These are phyloP conservation scores for Candida boleticola DNA, from an alignment of 805 yeast species.

Conservation along the genomic window DNA sequence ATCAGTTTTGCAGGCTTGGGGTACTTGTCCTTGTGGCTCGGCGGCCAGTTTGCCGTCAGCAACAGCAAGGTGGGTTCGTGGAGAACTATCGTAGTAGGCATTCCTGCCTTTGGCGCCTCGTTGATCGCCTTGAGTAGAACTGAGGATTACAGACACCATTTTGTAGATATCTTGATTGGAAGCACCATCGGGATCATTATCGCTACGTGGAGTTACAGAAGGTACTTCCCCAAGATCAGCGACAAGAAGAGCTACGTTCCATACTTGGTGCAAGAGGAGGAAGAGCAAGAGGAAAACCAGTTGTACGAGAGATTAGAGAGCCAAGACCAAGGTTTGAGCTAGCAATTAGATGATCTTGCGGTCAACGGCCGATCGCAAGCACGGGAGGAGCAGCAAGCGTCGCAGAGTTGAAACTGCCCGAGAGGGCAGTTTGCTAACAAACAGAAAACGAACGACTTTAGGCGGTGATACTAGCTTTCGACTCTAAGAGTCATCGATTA, in stretches of 20 bases:
- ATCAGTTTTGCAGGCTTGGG: conserved; percentile 68
- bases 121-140: conserved; percentile 84
- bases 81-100: conserved; percentile 51
- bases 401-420: no score
- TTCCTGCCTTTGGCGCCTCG: conserved; percentile 68
- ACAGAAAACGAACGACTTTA: no score
- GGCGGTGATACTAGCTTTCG: no score
- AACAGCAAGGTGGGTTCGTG: conserved; percentile 55
- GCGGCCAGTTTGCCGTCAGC: conserved; percentile 57
- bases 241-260: conserved; percentile 41
- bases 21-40: conserved; percentile 60
- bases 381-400: no score
- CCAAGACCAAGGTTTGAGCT: not conserved
- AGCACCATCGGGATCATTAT: conserved; percentile 58
- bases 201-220: conserved; percentile 57
- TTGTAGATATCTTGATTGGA: conserved; percentile 79
- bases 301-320: conserved; percentile 4
- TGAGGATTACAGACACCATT: conserved; percentile 92
- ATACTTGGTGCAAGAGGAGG: conserved; percentile 16
- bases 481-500: no score
- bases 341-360: conserved; percentile 1
- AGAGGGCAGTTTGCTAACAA: no score
- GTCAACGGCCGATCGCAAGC: no score
- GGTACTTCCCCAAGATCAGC: conserved; percentile 47
- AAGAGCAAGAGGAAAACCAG: conserved; percentile 9